Percentiles rank a stretch among this genome's conserved stretches.
These are phyloP conservation scores for Citrullus colocynthis DNA, from an alignment of 306 rosid species.

Conservation along the genomic window DNA sequence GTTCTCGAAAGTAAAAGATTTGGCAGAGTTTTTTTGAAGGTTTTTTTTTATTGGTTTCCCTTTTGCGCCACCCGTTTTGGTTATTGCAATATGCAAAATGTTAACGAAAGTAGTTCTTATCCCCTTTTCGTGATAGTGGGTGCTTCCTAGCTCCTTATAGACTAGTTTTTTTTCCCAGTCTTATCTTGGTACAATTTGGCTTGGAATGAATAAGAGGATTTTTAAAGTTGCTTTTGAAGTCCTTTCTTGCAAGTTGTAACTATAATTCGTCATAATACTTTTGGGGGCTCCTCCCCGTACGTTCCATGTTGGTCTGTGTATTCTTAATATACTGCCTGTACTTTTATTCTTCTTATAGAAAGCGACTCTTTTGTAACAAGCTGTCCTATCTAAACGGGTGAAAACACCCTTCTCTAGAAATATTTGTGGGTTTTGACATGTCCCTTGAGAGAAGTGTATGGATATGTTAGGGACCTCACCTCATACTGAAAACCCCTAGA, in stretches of 20 bases:
- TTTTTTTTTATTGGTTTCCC: not conserved
- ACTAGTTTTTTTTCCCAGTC: not conserved
- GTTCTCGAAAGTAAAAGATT: not conserved
- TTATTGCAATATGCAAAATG: not conserved
- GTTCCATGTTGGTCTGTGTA: not conserved
- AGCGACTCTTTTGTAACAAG: not conserved
- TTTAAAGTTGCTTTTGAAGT: not conserved
- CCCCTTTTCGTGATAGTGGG: not conserved
- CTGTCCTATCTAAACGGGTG: not conserved
- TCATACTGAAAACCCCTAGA: not conserved
- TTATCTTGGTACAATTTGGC: not conserved
- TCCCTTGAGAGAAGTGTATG: not conserved
- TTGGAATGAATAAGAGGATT: not conserved
- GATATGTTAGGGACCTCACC: not conserved
- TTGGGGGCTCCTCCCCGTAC: not conserved
- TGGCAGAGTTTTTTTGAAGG: not conserved
- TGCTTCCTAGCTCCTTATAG: not conserved
- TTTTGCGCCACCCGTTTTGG: not conserved
- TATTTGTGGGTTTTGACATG: not conserved
- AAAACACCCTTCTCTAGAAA: not conserved
- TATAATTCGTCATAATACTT: not conserved
- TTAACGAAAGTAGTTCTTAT: not conserved
- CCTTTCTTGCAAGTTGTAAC: not conserved
- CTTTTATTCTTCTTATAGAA: not conserved
- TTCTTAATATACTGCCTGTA: not conserved